Percentiles rank a stretch among this genome's conserved stretches.
phyloP scores from a whole-genome alignment of 176 grass and related monocot species.

The Musa acuminata region DNA sequence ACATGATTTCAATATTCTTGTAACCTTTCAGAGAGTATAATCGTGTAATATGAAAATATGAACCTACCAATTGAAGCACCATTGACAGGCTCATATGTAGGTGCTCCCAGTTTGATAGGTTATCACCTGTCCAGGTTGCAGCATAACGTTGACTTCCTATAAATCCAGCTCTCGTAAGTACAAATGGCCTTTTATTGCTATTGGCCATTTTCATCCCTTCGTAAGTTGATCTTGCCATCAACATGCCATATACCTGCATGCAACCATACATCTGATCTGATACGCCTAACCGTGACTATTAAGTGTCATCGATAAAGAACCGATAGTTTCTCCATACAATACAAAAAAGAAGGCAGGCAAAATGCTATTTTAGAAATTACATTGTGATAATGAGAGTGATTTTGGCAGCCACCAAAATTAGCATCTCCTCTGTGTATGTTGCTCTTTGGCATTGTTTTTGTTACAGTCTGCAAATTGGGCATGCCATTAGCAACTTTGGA shows the following conservation, averaged over 20 bases:
- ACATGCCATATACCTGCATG: constrained; percentile 80
- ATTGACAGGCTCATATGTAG: constrained; percentile 90
- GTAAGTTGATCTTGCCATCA: constrained; percentile 88
- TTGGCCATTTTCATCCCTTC: constrained; percentile 75
- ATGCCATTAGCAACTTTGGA: neutral
- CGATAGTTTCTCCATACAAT: neutral
- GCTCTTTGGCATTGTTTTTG: constrained; percentile 89
- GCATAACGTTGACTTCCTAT: constrained; percentile 89
- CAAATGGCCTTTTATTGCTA: constrained; percentile 63
- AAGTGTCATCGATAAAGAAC: neutral
- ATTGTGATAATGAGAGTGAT: constrained; percentile 93
- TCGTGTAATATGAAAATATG: neutral
- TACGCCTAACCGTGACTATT: neutral
- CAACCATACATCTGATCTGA: neutral
- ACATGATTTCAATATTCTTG: neutral
- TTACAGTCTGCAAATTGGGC: constrained; percentile 51
- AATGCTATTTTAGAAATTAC: constrained; percentile 23
- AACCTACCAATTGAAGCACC: constrained; percentile 89
- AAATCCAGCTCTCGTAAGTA: constrained; percentile 94
- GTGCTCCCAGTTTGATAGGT: constrained; percentile 93
- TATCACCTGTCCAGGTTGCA: constrained; percentile 94
- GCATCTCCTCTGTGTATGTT: constrained; percentile 82
- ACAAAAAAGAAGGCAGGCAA: constrained; percentile 9
- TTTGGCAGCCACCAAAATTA: constrained; percentile 65
- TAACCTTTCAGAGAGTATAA: neutral